Evolutionary conservation across 2,329 filamentous ascomycete genomes (phyloP).

Genomic region (Keithomyces neogunnii): DNA sequence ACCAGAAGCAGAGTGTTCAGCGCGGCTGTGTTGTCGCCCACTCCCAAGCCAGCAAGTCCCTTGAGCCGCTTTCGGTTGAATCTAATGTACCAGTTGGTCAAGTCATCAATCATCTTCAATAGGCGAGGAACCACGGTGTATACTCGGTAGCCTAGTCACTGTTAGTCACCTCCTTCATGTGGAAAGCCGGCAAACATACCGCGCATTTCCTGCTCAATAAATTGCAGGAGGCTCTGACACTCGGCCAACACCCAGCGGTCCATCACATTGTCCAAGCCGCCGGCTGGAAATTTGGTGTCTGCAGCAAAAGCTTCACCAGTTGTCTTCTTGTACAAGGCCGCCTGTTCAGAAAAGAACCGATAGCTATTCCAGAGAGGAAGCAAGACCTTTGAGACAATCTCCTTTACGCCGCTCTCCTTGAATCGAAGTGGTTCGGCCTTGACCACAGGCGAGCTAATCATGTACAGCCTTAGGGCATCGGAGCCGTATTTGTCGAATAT

Average conservation of each 20-base stretch:
- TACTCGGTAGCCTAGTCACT: conserved; percentile 42
- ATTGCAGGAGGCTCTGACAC: conserved; percentile 76
- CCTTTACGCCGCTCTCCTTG: conserved; percentile 17
- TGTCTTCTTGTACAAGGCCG: conserved; percentile 13
- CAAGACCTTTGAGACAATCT: conserved; percentile 15
- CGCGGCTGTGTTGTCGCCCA: conserved; percentile 71
- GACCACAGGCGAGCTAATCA: conserved; percentile 20
- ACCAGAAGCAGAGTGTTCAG: conserved; percentile 85
- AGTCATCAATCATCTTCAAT: conserved; percentile 71
- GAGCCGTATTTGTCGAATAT: conserved; percentile 16
- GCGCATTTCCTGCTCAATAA: conserved; percentile 80
- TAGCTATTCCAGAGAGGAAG: conserved; percentile 21
- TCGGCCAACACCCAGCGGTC: conserved; percentile 84
- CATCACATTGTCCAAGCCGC: conserved; percentile 49
- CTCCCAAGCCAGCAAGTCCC: conserved; percentile 42
- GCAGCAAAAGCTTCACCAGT: conserved; percentile 12
- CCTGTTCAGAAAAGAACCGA: conserved; percentile 18
- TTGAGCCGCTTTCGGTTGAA: conserved; percentile 81
- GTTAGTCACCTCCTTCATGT: no score
- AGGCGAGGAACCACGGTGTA: conserved; percentile 80
- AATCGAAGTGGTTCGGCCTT: conserved; percentile 18
- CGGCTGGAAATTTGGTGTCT: conserved; percentile 8
- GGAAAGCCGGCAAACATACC: conserved; percentile 32
- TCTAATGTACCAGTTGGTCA: conserved; percentile 88
- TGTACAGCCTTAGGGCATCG: conserved; percentile 18